Base-by-base conservation (phyloP, 176 grass and related monocot species). In the Alloteropsis semialata region DNA sequence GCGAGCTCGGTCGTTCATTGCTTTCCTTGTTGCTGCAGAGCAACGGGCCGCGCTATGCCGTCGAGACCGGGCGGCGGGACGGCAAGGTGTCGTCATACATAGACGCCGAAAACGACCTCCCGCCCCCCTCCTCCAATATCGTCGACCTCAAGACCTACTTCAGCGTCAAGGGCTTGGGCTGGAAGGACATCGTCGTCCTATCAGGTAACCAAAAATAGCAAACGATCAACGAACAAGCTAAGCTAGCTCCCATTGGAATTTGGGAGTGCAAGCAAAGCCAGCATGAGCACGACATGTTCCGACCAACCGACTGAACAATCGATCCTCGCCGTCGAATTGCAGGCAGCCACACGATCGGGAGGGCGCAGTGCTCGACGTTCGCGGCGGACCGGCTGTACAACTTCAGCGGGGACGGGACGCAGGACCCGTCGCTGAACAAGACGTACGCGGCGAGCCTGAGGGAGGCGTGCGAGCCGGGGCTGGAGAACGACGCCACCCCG, bases 141-240 rank as follows among this genome's bases (percentile, higher is more conserved):
- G 86, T 88, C 2, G 86, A 87, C 28, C 76, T 92, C 14, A 92
- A 85, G 65, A 92, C 73, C 45, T 92, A 89, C 82, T 92, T 85
- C 70, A 88, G 86, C 86, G 75, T 88, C 69, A 92, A 92, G 82
- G 76, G 63, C 44, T 29, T 92, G 53, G 64, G 58, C 3, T 81
- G 81, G 81, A 88, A 81, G 39, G 90, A 92, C 63, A 82, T 92
- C 3, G 90, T 92, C 5, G 82, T 92, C 0, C 72, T 92, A 2
- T 88, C 90, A 13, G 87, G 87, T 57, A 69, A 4, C 18, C 12
- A 6, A 8, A 9, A 8, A 2, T 19, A 6, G 1, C 8, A 55
- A 61, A 30, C 19, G 43, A n/a, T 50, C 29, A 12, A 19, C 1
- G 29, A 27, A 19, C 12, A 37, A 36, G 15, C 18, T 8, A 4